Conservation (phyloP, 2,329 filamentous ascomycete species). For the Xylariomycetidae sp. region DNA sequence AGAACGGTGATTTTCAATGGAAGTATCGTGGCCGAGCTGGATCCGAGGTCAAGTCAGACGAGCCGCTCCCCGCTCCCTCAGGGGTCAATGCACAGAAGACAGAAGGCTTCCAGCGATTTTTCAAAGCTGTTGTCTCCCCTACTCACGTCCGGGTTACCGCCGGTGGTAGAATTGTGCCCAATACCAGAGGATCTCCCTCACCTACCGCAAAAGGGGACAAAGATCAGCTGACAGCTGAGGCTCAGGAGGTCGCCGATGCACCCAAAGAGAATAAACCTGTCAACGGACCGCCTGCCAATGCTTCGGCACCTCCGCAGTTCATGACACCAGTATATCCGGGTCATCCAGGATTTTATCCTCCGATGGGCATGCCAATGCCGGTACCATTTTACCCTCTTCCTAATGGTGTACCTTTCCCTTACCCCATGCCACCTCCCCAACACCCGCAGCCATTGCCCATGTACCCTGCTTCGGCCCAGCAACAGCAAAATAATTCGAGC, state of each 20-base stretch:
- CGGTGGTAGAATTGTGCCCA: slow-evolving; percentile 62
- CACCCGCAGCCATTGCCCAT: too few species aligned
- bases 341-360: slow-evolving; percentile 17
- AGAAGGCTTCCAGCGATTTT: slow-evolving; percentile 65
- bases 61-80: slow-evolving; percentile 50
- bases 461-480: slow-evolving; percentile 8
- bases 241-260: slow-evolving; percentile 17
- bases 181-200: slow-evolving; percentile 50
- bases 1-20: slow-evolving; percentile 27
- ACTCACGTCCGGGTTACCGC: slow-evolving; percentile 64
- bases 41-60: slow-evolving; percentile 36
- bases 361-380: slow-evolving; percentile 24
- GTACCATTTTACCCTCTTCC: slow-evolving; percentile 22
- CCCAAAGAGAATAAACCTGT: slow-evolving; percentile 14
- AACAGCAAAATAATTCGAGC: slow-evolving; percentile 10
- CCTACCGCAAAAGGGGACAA: slow-evolving; percentile 47
- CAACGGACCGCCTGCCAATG: slow-evolving; percentile 7
- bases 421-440: slow-evolving; percentile 14
- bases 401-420: slow-evolving; percentile 15
- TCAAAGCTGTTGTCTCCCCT: slow-evolving; percentile 63
- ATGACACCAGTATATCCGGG: slow-evolving; percentile 13
- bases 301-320: slow-evolving; percentile 12
- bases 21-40: slow-evolving; percentile 42
- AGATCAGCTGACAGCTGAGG: slow-evolving; percentile 29
- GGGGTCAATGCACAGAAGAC: slow-evolving; percentile 51